Conservation (phyloP, 2,329 filamentous ascomycete genomes). For the Myriangium duriaei region DNA sequence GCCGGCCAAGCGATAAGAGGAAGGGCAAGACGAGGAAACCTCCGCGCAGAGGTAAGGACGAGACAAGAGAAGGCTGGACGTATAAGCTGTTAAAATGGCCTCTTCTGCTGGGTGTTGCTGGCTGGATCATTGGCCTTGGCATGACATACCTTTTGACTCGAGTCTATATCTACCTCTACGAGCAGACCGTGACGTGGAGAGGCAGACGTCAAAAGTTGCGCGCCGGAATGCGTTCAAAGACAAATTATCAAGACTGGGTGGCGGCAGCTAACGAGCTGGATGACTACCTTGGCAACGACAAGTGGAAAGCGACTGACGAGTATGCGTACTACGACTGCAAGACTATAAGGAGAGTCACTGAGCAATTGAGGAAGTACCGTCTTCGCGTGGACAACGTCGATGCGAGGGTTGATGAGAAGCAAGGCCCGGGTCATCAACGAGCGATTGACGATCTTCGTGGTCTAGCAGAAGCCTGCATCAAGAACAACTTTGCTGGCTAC, state of each 20-base stretch:
- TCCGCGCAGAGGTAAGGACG: constrained; percentile 53
- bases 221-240: constrained; percentile 56
- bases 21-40: constrained; percentile 27
- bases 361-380: constrained; percentile 58
- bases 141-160: constrained; percentile 68
- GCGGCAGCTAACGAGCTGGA: constrained; percentile 68
- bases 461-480: constrained; percentile 80
- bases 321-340: constrained; percentile 76
- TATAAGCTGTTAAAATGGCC: constrained; percentile 90
- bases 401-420: constrained; percentile 7
- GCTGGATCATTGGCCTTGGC: constrained; percentile 66
- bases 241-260: constrained; percentile 74
- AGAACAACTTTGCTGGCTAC: constrained; percentile 92
- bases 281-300: constrained; percentile 63
- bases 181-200: constrained; percentile 82
- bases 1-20: constrained; percentile 20
- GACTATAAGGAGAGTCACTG: constrained; percentile 64
- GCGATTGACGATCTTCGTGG: constrained; percentile 63
- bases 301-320: constrained; percentile 63
- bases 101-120: constrained; percentile 63
- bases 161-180: constrained; percentile 83
- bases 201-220: constrained; percentile 63
- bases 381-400: constrained; percentile 35
- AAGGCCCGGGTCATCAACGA: constrained; percentile 25
- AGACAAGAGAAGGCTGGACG: constrained; percentile 86